Percentiles rank a stretch among this genome's conserved stretches.
Evolutionary conservation across 192 early-diverging fungal species (phyloP).

Genomic region (Umbelopsis sp.): DNA sequence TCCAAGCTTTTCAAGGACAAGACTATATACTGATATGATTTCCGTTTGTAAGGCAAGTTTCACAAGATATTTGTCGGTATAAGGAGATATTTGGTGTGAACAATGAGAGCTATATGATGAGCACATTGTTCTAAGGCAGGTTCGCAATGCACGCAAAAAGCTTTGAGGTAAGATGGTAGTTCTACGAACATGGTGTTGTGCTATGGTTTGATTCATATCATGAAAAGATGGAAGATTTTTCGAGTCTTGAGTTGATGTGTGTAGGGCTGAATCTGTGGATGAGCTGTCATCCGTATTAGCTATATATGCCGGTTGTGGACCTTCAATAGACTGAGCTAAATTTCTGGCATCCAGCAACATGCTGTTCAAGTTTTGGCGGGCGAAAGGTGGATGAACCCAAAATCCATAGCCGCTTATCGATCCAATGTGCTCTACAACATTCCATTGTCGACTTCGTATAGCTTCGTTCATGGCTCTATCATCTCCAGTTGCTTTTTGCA

Average conservation of each 20-base stretch:
- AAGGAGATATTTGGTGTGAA: not conserved
- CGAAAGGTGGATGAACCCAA: constrained; percentile 10
- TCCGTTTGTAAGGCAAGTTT: constrained; percentile 11
- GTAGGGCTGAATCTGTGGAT: not conserved
- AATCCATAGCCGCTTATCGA: not conserved
- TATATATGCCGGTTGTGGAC: not conserved
- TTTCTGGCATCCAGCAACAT: constrained; percentile 4
- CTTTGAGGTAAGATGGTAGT: constrained; percentile 13
- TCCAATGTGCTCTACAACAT: not conserved
- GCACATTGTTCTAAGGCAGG: not conserved
- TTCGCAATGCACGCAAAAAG: not conserved
- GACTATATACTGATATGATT: not conserved
- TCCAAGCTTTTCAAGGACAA: not conserved
- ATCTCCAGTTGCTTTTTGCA: constrained; percentile 6
- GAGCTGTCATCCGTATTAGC: no score
- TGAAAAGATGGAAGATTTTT: not conserved
- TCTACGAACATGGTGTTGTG: not conserved
- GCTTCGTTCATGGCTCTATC: constrained; percentile 6
- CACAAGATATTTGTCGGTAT: constrained; percentile 2
- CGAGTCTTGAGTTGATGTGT: not conserved
- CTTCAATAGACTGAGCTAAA: constrained; percentile 8
- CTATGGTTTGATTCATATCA: not conserved
- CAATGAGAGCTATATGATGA: not conserved
- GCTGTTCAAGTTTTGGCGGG: constrained; percentile 6
- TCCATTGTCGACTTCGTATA: constrained; percentile 3